Conservation (phyloP, 345 rosid genomes). For the Limnanthes douglasii region DNA sequence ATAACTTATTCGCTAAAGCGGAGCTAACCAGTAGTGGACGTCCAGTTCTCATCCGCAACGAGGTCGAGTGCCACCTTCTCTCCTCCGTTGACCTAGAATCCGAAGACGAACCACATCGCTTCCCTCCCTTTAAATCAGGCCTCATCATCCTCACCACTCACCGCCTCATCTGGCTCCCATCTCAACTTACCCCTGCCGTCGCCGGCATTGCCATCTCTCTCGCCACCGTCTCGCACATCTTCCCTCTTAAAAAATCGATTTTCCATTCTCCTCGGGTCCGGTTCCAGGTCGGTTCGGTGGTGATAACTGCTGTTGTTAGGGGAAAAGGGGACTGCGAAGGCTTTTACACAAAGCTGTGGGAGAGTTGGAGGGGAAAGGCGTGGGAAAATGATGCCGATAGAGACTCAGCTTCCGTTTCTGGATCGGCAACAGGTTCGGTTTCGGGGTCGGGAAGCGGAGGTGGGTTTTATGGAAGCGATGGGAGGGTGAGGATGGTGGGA, state of each 20-base stretch:
- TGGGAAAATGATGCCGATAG: slow-evolving; percentile 38
- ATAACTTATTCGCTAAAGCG: slow-evolving; percentile 15
- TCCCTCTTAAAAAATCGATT: slow-evolving; percentile 44
- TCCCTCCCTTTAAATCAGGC: slow-evolving; percentile 38
- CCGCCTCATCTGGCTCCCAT: slow-evolving; percentile 79
- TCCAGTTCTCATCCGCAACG: slow-evolving; percentile 52
- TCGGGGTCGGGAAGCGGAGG: slow-evolving; percentile 15
- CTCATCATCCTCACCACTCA: slow-evolving; percentile 66
- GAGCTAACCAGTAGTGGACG: slow-evolving; percentile 67
- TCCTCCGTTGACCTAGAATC: slow-evolving; percentile 67
- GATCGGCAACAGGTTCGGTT: slow-evolving; percentile 8
- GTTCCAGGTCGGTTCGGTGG: slow-evolving; percentile 57
- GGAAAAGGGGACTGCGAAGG: slow-evolving; percentile 83
- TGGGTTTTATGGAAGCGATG: slow-evolving; percentile 62
- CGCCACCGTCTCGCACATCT: slow-evolving; percentile 31
- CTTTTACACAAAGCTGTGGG: slow-evolving; percentile 60
- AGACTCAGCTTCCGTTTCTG: slow-evolving; percentile 11
- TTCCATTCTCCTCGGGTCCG: slow-evolving; percentile 78
- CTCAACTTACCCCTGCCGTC: slow-evolving; percentile 19
- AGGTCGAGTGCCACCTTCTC: slow-evolving; percentile 63
- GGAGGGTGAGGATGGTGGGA: slow-evolving; percentile 84
- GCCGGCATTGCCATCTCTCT: slow-evolving; percentile 31
- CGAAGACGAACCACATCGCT: slow-evolving; percentile 30
- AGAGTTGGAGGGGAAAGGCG: slow-evolving; percentile 68
- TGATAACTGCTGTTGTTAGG: slow-evolving; percentile 46